These are phyloP conservation scores for Candida vartiovaarae DNA, from an alignment of 805 yeast species.

Conservation along the genomic window DNA sequence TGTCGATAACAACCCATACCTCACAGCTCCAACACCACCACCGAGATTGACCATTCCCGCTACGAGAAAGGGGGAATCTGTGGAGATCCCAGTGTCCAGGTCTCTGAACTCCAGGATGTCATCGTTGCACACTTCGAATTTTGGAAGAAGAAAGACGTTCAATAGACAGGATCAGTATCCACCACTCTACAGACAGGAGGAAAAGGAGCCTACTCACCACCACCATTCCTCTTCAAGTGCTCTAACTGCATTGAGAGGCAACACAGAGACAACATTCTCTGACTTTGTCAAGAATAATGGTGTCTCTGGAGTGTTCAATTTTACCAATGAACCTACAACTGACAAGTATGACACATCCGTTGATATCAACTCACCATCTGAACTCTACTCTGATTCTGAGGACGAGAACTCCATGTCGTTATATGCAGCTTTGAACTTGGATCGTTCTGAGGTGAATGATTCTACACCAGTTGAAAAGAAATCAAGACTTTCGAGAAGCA, in stretches of 20 bases:
- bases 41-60: conserved; percentile 81
- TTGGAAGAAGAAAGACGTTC: conserved; percentile 19
- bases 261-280: conserved; percentile 18
- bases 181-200: conserved; percentile 7
- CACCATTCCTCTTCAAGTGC: not conserved
- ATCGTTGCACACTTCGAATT: conserved; percentile 20
- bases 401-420: conserved; percentile 67
- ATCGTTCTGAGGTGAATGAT: conserved; percentile 26
- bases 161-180: conserved; percentile 13
- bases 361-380: conserved; percentile 1
- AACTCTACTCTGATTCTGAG: conserved; percentile 30
- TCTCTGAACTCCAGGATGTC: conserved; percentile 21
- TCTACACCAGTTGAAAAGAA: conserved; percentile 22
- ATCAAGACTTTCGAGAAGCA: conserved; percentile 29
- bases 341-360: conserved; percentile 4
- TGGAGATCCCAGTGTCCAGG: conserved; percentile 51
- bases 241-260: not conserved
- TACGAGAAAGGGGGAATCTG: conserved; percentile 69
- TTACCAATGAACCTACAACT: conserved; percentile 13
- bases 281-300: conserved; percentile 20
- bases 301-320: conserved; percentile 16
- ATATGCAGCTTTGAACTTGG: conserved; percentile 45
- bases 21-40: conserved; percentile 46
- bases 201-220: not conserved
- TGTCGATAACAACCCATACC: conserved; percentile 12